phyloP scores from a whole-genome alignment of 140 eudicot species.

The Stevia rebaudiana region DNA sequence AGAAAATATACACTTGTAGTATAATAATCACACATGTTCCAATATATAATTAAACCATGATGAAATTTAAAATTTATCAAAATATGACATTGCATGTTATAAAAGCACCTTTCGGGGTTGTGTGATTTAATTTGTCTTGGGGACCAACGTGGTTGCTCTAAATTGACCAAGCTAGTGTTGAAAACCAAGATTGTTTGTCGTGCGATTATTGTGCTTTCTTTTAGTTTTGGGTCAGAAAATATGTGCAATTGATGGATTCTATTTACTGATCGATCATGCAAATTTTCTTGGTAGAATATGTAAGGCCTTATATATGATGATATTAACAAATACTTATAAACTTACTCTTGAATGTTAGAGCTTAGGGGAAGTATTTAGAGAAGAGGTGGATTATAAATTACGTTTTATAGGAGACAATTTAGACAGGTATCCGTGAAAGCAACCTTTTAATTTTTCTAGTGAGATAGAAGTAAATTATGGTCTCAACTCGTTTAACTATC shows the following conservation, averaged over 20 bases:
- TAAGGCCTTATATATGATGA: no score
- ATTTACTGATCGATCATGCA: no score
- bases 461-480: no score
- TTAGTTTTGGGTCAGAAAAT: background rate
- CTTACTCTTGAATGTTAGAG: no score
- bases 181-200: background rate
- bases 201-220: background rate
- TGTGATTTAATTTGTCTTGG: background rate
- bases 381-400: no score
- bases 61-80: background rate
- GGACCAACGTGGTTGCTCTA: conserved; percentile 4
- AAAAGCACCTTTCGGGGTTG: conserved; percentile 1
- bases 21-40: conserved; percentile 11
- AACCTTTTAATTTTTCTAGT: no score
- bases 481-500: no score
- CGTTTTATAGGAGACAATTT: no score
- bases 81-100: conserved; percentile 13
- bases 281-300: no score
- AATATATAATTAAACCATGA: conserved; percentile 12
- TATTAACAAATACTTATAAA: no score
- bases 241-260: background rate
- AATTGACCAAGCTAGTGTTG: background rate
- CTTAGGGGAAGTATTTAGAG: no score
- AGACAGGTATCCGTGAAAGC: no score
- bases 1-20: background rate